Evolutionary conservation across 257 asterid species (phyloP), one percentile per base, ranked within the genome.

Genomic region (Solanum acaule): DNA sequence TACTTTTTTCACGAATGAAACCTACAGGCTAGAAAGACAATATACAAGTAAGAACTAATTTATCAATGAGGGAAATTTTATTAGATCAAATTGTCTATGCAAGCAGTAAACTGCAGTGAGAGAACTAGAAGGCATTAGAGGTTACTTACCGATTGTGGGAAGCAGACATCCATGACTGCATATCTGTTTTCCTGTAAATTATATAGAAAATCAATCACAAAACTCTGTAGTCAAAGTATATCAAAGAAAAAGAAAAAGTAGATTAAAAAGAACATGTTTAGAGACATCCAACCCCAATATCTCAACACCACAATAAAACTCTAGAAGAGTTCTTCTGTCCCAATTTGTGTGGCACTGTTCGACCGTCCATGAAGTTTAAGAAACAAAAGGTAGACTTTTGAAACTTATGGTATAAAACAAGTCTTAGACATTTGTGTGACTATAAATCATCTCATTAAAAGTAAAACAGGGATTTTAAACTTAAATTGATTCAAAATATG

Each of bases 1-100:
- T 94, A 93, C 99, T 97, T 91, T 95, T 93, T 92, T 97, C 99
- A 46, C 98, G 96, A 76, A 97, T 96, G 90, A 92, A 94, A 92
- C 98, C 99, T 94, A 91, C 99, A 92, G 99, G 99, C 99, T 97
- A 90, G 88, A 90, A 90, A 87, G 70, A 92, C 82, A 72, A 61
- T 61, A 79, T 87, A 83, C 87, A 88, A 83, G 78, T 88, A 84
- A 90, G 88, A 88, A 87, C 84, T 73, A 67, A 27, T 34, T 29
- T 63, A 85, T 52, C 82, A 65, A 68, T 31, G 68, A 85, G 86
- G 75, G 83, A 52, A 8, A 87, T 63, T 52, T n/a, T 40, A 86
- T 86, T 90, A 84, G 86, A 87, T 82, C 59, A 15, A 81, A 83
- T 14, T 65, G 52, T 56, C 29, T 67, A 59, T 87, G 63, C 35